phyloP scores from a whole-genome alignment of 305 asterid species.

The Fraxinus nigra region DNA sequence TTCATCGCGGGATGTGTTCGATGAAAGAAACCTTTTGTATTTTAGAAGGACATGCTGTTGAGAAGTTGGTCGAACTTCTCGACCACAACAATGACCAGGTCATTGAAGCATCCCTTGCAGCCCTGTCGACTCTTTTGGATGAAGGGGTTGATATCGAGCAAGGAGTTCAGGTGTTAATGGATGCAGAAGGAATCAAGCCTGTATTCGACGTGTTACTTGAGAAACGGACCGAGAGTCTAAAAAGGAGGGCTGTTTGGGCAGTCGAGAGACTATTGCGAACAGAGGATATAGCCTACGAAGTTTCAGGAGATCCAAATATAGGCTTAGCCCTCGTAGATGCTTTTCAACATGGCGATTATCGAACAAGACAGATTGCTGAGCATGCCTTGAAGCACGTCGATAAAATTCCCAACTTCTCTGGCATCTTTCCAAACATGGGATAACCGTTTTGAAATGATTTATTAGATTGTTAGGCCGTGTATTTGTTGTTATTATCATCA shows the following conservation, averaged over 20 bases:
- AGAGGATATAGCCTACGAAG: constrained; percentile 58
- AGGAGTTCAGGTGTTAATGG: constrained; percentile 68
- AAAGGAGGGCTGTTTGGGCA: constrained; percentile 85
- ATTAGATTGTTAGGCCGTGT: constrained; percentile 12
- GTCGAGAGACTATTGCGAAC: constrained; percentile 75
- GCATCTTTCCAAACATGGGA: constrained; percentile 63
- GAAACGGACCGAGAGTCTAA: constrained; percentile 66
- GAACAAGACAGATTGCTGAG: constrained; percentile 90
- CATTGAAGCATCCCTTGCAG: constrained; percentile 94
- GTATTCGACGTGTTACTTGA: constrained; percentile 75
- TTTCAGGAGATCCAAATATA: constrained; percentile 68
- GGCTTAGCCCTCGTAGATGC: constrained; percentile 88
- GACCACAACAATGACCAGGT: constrained; percentile 83
- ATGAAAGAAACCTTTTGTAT: constrained; percentile 75
- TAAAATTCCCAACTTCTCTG: constrained; percentile 82
- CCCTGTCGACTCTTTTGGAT: constrained; percentile 72
- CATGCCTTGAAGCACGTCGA: constrained; percentile 79
- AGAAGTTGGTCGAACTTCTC: constrained; percentile 68
- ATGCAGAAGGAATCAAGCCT: constrained; percentile 68
- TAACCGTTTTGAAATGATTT: constrained; percentile 20
- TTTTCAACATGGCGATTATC: constrained; percentile 78
- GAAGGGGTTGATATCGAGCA: constrained; percentile 73
- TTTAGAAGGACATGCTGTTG: constrained; percentile 82
- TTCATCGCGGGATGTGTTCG: constrained; percentile 75
- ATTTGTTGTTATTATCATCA: not conserved